Evolutionary conservation across 805 yeast species (phyloP).

Genomic region (Cyberlindnera galapagoensis): DNA sequence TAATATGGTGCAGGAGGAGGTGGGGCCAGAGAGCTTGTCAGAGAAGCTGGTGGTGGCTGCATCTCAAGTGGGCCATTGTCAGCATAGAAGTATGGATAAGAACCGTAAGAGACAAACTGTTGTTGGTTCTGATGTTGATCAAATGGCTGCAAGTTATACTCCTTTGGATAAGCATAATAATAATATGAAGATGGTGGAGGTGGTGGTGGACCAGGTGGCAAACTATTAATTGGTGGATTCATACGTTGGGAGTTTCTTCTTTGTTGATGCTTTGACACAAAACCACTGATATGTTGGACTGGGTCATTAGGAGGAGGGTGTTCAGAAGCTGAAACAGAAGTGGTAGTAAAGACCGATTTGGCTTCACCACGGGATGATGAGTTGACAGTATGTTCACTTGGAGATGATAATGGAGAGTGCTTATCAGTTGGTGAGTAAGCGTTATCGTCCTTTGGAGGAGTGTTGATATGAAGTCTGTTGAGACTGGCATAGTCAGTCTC

Average conservation of each 20-base stretch:
- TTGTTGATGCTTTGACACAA: conserved; percentile 10
- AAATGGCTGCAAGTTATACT: conserved; percentile 12
- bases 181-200: conserved; percentile 24
- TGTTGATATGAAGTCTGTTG: neutral
- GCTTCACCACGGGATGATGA: conserved; percentile 21
- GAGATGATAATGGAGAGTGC: conserved; percentile 22
- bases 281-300: conserved; percentile 15
- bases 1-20: conserved; percentile 26
- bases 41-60: conserved; percentile 10
- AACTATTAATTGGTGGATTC: conserved; percentile 6
- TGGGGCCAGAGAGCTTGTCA: conserved; percentile 8
- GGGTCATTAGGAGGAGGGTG: conserved; percentile 13
- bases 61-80: conserved; percentile 18
- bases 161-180: conserved; percentile 27
- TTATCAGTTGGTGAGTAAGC: conserved; percentile 10
- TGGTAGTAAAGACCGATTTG: conserved; percentile 21
- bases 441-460: conserved; percentile 2
- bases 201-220: conserved; percentile 16
- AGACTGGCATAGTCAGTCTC: conserved; percentile 2
- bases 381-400: conserved; percentile 18
- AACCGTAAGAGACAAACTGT: conserved; percentile 17
- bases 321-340: conserved; percentile 20
- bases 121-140: conserved; percentile 25
- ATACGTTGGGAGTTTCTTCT: conserved; percentile 13
- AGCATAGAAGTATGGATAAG: conserved; percentile 21